These are phyloP conservation scores for Carallia brachiata DNA, from an alignment of 345 rosid genomes.

Conservation along the genomic window DNA sequence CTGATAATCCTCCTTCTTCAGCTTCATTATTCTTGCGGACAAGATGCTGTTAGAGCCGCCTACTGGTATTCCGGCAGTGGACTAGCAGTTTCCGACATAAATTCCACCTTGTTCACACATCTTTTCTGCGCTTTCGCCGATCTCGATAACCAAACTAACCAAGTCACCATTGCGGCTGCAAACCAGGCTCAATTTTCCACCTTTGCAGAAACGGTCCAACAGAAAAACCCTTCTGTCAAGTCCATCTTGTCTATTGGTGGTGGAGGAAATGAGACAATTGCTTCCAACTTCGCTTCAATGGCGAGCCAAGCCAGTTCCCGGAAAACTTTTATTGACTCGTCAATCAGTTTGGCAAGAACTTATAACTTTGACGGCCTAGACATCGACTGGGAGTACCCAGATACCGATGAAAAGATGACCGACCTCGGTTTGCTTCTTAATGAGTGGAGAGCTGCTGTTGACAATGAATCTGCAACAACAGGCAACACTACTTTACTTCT, in stretches of 20 bases:
- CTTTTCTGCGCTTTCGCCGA: slow-evolving; percentile 56
- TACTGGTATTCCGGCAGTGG: slow-evolving; percentile 48
- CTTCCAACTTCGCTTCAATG: slow-evolving; percentile 39
- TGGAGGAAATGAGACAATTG: slow-evolving; percentile 25
- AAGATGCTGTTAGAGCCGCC: slow-evolving; percentile 44
- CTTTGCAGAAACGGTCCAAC: slow-evolving; percentile 52
- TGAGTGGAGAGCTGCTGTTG: not conserved
- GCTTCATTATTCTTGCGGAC: slow-evolving; percentile 25
- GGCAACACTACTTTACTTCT: slow-evolving; percentile 1
- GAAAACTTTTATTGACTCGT: slow-evolving; percentile 53
- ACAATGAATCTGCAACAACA: not conserved
- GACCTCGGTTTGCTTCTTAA: not conserved
- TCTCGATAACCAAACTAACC: slow-evolving; percentile 36
- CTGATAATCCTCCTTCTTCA: slow-evolving; percentile 7
- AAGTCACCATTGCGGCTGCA: slow-evolving; percentile 39
- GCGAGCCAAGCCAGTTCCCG: slow-evolving; percentile 46
- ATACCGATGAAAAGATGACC: not conserved
- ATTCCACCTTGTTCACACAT: slow-evolving; percentile 60
- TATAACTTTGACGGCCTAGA: not conserved
- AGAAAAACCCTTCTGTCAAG: slow-evolving; percentile 40
- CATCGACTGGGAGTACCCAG: not conserved
- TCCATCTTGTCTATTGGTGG: slow-evolving; percentile 67
- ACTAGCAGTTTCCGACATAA: slow-evolving; percentile 33
- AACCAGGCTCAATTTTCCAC: slow-evolving; percentile 44
- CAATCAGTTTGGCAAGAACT: slow-evolving; percentile 25